These are phyloP conservation scores for Entomophthora muscae DNA, from an alignment of 371 early-diverging fungal species.

Conservation along the genomic window DNA sequence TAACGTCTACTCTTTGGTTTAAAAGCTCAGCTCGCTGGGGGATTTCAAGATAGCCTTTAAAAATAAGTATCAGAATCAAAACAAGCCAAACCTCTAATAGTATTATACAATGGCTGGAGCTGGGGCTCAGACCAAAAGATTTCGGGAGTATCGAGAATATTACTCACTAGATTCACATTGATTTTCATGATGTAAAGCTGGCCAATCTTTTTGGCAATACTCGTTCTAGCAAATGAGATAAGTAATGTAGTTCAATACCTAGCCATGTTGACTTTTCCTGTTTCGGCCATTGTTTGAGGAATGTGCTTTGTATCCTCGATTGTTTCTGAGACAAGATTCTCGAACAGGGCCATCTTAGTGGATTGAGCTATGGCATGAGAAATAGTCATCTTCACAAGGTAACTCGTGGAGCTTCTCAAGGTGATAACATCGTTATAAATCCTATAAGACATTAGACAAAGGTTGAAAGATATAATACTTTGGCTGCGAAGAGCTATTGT, in stretches of 20 bases:
- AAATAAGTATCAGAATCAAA: neutral
- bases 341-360: constrained; percentile 69
- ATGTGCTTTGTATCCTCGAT: constrained; percentile 73
- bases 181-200: constrained; percentile 71
- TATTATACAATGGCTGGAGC: constrained; percentile 56
- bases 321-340: constrained; percentile 60
- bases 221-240: constrained; percentile 19
- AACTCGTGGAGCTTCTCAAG: constrained; percentile 46
- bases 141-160: constrained; percentile 71
- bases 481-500: constrained; percentile 58
- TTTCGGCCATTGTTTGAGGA: constrained; percentile 61
- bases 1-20: constrained; percentile 37
- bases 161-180: constrained; percentile 71
- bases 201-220: constrained; percentile 42
- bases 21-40: constrained; percentile 38
- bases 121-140: constrained; percentile 76
- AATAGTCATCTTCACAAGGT: constrained; percentile 69
- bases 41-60: constrained; percentile 43
- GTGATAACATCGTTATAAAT: constrained; percentile 40
- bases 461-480: constrained; percentile 17
- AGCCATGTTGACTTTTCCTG: constrained; percentile 60
- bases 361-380: constrained; percentile 75
- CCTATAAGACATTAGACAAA: constrained; percentile 10
- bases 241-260: constrained; percentile 16
- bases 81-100: constrained; percentile 32